Percentiles rank a stretch among this genome's conserved stretches.
Evolutionary conservation across 2,329 filamentous ascomycete genomes (phyloP).

Genomic region (Epichloe elymi): DNA sequence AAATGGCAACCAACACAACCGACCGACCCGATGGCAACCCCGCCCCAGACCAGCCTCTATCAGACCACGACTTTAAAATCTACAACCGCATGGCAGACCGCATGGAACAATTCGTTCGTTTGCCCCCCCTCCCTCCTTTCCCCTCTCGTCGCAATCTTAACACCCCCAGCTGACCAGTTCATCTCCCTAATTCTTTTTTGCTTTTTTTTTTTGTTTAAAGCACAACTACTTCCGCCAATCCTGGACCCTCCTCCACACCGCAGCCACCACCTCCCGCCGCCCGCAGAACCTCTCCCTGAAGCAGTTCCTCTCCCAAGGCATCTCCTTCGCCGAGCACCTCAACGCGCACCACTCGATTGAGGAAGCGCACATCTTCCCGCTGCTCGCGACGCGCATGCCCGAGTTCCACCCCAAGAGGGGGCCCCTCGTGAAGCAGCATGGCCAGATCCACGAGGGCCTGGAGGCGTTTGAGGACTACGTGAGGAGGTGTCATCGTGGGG

Average conservation of each 20-base stretch:
- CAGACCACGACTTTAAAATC: constrained; percentile 49
- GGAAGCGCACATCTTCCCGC: constrained; percentile 68
- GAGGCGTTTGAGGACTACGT: constrained; percentile 56
- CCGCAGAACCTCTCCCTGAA: constrained; percentile 51
- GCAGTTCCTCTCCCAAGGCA: constrained; percentile 53
- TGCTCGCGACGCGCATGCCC: constrained; percentile 65
- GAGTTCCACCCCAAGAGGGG: constrained; percentile 47
- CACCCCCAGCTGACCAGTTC: background rate
- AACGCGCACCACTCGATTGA: constrained; percentile 71
- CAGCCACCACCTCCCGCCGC: constrained; percentile 45
- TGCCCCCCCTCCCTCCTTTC: too few species aligned
- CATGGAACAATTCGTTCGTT: constrained; percentile 35
- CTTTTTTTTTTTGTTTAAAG: constrained; percentile 19
- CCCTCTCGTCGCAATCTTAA: background rate
- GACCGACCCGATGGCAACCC: background rate
- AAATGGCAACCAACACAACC: background rate
- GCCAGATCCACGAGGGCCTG: constrained; percentile 64
- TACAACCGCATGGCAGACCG: constrained; percentile 64
- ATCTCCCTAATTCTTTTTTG: too few species aligned
- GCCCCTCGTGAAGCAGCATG: constrained; percentile 61
- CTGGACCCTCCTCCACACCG: constrained; percentile 59
- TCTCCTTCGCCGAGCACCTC: constrained; percentile 60
- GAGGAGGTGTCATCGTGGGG: constrained; percentile 44
- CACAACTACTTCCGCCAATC: constrained; percentile 64
- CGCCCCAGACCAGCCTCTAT: constrained; percentile 40